A percentile compares a stretch with the other conserved stretches of the same genome.
These are phyloP conservation scores for Glebionis coronaria DNA, from an alignment of 129 eudicot species.

Conservation along the genomic window DNA sequence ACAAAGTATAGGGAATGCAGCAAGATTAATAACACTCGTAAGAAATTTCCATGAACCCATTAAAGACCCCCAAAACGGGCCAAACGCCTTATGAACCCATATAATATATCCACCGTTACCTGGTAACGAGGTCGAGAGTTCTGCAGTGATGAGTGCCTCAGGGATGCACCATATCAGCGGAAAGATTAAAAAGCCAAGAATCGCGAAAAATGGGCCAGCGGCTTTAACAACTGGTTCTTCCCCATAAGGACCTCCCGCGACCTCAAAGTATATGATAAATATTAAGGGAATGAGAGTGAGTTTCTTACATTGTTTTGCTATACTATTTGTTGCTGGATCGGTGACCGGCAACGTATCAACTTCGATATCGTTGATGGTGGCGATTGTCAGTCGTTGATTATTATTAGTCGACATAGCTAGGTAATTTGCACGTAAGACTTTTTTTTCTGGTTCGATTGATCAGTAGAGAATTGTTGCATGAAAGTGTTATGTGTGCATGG, in stretches of 20 bases:
- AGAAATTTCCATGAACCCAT: slow-evolving; percentile 45
- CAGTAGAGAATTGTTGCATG: too few species aligned
- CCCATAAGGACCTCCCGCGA: slow-evolving; percentile 59
- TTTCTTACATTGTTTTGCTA: slow-evolving; percentile 8
- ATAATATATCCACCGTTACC: slow-evolving; percentile 53
- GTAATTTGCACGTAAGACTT: too few species aligned
- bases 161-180: slow-evolving; percentile 59
- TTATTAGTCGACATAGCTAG: too few species aligned
- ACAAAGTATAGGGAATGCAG: slow-evolving; percentile 42
- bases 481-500: too few species aligned
- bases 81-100: slow-evolving; percentile 44
- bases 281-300: slow-evolving; percentile 50
- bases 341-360: slow-evolving; percentile 15
- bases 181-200: slow-evolving; percentile 49
- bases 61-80: slow-evolving; percentile 48
- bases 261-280: slow-evolving; percentile 60
- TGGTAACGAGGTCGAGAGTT: slow-evolving; percentile 50
- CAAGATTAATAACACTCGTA: slow-evolving; percentile 37
- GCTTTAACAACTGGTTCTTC: slow-evolving; percentile 52
- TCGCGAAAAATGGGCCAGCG: slow-evolving; percentile 38
- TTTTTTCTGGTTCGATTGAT: too few species aligned
- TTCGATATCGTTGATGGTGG: background rate
- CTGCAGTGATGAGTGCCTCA: slow-evolving; percentile 60
- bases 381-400: background rate
- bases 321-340: slow-evolving; percentile 2